Conservation (phyloP, 2,329 filamentous ascomycete species). For the Ophiostoma fasciatum region DNA sequence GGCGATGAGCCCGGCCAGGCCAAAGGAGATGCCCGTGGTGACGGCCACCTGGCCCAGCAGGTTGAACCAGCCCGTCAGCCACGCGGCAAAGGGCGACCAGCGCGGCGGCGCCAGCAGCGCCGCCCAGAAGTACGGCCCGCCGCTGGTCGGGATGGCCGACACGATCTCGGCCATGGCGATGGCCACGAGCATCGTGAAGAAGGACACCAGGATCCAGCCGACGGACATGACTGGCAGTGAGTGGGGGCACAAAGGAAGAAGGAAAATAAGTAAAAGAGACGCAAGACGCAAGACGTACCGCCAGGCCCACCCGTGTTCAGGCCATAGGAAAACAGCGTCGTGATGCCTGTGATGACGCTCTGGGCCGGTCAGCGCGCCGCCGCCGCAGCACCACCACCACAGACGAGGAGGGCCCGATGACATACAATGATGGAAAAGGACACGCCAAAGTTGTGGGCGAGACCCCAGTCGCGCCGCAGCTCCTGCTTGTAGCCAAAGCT, state of each 20-base stretch:
- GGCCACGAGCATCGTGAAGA: conserved; percentile 40
- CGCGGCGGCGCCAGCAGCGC: conserved; percentile 36
- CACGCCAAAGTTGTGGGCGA: conserved; percentile 46
- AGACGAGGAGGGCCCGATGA: background rate
- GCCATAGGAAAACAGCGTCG: conserved; percentile 42
- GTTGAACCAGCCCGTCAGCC: conserved; percentile 28
- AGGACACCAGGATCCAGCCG: conserved; percentile 38
- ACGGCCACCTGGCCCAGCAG: conserved; percentile 27
- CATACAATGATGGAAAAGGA: conserved; percentile 46
- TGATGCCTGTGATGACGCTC: conserved; percentile 45
- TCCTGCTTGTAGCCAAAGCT: conserved; percentile 47
- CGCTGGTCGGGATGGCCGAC: conserved; percentile 41
- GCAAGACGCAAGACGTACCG: conserved; percentile 7
- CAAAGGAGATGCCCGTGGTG: conserved; percentile 27
- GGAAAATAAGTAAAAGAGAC: background rate
- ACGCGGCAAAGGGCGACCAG: conserved; percentile 23
- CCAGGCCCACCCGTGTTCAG: conserved; percentile 38
- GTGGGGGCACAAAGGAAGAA: background rate
- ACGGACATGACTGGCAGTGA: conserved; percentile 32
- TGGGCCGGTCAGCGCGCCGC: conserved; percentile 11
- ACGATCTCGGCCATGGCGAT: conserved; percentile 44
- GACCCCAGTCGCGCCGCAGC: conserved; percentile 39
- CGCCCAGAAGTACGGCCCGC: conserved; percentile 47
- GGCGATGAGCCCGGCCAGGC: conserved; percentile 23
- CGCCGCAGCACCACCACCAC: background rate